A percentile compares a stretch with the other conserved stretches of the same genome.
Conservation (phyloP, 163 green algal genomes). For the Prototheca wickerhamii region DNA sequence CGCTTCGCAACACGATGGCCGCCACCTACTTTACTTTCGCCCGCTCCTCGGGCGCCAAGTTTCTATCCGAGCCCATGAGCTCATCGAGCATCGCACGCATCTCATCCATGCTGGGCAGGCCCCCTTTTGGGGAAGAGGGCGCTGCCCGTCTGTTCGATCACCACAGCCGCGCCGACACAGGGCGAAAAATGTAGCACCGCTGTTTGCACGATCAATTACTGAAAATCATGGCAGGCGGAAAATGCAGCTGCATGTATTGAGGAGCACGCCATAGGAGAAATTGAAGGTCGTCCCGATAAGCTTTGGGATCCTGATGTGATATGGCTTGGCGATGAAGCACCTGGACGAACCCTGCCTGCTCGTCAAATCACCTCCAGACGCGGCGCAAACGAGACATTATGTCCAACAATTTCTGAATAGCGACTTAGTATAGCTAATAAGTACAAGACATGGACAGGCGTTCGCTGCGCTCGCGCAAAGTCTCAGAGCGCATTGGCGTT, state of each 20-base stretch:
- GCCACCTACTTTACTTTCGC: slow-evolving; percentile 22
- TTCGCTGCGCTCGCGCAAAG: slow-evolving; percentile 48
- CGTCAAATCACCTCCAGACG: no score
- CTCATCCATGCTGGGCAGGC: slow-evolving; percentile 23
- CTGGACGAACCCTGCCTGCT: no score
- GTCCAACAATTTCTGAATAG: no score
- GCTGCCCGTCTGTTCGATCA: no score
- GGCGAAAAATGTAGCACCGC: not conserved
- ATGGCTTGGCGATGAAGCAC: no score
- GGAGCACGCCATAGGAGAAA: no score
- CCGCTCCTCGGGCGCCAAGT: slow-evolving; percentile 10
- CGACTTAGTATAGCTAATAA: no score
- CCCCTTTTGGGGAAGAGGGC: no score
- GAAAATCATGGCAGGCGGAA: not conserved
- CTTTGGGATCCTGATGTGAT: no score
- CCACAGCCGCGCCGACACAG: not conserved
- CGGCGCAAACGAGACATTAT: no score
- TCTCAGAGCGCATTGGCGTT: slow-evolving; percentile 56
- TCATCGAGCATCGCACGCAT: slow-evolving; percentile 29
- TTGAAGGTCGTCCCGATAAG: no score
- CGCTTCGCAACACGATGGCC: not conserved
- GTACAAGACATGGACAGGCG: slow-evolving; percentile 34
- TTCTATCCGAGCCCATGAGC: slow-evolving; percentile 27
- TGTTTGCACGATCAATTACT: not conserved
- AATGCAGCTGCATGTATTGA: no score